Evolutionary conservation across 2,329 filamentous ascomycete species (phyloP), one percentile per base, ranked within the genome.

Genomic region (Colletotrichum echinochloae): DNA sequence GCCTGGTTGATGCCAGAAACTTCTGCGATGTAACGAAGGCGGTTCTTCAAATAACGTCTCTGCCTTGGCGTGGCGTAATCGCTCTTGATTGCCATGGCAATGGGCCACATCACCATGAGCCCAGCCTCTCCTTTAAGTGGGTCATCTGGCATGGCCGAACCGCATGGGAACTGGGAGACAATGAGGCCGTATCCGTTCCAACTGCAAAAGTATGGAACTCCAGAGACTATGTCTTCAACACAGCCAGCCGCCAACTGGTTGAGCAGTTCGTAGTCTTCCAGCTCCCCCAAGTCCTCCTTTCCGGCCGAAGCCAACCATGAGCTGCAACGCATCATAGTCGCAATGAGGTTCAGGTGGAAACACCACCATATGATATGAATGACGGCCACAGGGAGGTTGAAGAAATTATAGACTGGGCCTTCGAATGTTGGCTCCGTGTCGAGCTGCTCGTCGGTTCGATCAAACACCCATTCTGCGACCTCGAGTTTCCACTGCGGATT

Each of bases 1-100:
- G 73, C 74, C 68, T 74, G 74, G 20, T 60, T 74, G 35, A 75
- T 71, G 2, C 74, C 74, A 8, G 73, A 73, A 3, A 68, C 67
- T 30, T 75, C 74, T 9, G 73, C 74, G 33, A 75, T 55, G 33
- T 74, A 74, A 9, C 62, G 71, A n/a, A 75, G 71, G 11, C 74
- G 62, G 18, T 54, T 70, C 11, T 67, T 30, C 3, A 75, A 51
- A 56, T 74, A 75, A 7, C 60, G 60, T 54, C 73, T 70, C 64
- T 75, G 73, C 1, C 73, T 59, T 7, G 65, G 49, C 12, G 70
- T 74, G 6, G 73, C 70, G 56, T 67, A 75, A n/a, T 74, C 73
- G 30, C 72, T 73, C 60, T 66, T 72, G 59, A 72, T 65, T 5
- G 74, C 74, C 7, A 71, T 66, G 3, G 70, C 74, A 1, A 74